Base-by-base conservation (phyloP, 345 rosid genomes). In the Diplotaxis tenuifolia region DNA sequence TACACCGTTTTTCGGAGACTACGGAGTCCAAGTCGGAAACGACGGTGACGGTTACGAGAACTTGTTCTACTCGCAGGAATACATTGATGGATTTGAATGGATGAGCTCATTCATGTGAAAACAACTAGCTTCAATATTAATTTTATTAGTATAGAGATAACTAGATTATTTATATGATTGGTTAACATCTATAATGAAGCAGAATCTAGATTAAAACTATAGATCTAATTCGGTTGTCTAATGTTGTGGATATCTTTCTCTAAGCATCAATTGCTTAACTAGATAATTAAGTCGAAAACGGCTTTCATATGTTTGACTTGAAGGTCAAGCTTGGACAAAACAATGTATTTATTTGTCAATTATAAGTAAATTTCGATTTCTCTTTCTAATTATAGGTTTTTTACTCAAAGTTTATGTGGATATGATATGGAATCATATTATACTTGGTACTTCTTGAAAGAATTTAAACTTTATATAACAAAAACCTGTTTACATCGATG, bases 21-120 rank as follows among this genome's bases (percentile, higher is more conserved):
- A 82, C 59, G 84, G 81, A 12, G 64, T 75, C 11, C 81, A 68
- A 19, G 64, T 75, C 9, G 82, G 68, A 19, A 74, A 65, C 3
- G 81, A 79, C 19, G 86, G 50, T 7, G 83, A 85, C 16, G 81
- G 55, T 16, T 71, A 62, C 16, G 70, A 71, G 8, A 71, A 77
- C 15, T 34, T 78, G 4, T 67, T 83, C 58, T 86, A 80, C 82
- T 77, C 76, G 9, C 63, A 80, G 3, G 83, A 81, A 22, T 83
- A 83, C 53, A 38, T 62, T 67, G 70, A 36, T 59, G 89, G 85
- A 22, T 54, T 82, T 64, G 97, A 91, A 25, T 89, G 93, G 96
- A 57, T 85, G 53, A 81, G 82, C 65, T 78, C 62, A 9, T 83
- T 75, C 28, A 38, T 75, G 70, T 85, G 70, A 80, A 38, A 32